phyloP scores from a whole-genome alignment of 177 flowering plant genomes.

The Vitis hybrid region DNA sequence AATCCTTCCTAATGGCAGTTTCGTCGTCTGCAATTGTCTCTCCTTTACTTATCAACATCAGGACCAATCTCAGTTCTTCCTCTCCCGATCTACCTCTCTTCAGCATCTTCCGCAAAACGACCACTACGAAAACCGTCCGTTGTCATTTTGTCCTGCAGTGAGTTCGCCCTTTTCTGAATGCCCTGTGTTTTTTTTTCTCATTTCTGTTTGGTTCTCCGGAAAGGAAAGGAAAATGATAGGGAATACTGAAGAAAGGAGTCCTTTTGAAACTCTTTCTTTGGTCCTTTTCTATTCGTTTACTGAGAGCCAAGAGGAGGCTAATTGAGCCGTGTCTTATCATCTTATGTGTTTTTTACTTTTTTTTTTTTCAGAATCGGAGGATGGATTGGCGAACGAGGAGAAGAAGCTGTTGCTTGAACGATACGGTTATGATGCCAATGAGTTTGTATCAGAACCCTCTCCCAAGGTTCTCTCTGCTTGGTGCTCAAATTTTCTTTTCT shows the following conservation, averaged over 20 bases:
- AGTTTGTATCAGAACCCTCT: conserved; percentile 38
- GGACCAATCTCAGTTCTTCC: conserved; percentile 14
- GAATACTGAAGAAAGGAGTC: too few species aligned
- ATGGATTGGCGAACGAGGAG: conserved; percentile 27
- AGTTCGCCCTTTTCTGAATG: conserved; percentile 3
- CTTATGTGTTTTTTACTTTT: background rate
- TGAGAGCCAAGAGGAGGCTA: background rate
- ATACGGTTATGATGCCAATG: conserved; percentile 69
- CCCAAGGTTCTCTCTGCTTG: conserved; percentile 40
- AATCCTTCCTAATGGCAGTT: conserved; percentile 27
- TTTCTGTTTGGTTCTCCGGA: background rate
- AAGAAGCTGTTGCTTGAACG: conserved; percentile 49
- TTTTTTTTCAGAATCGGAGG: conserved; percentile 33
- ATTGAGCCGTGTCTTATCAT: too few species aligned
- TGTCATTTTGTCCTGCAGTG: conserved; percentile 33
- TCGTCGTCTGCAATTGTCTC: conserved; percentile 28
- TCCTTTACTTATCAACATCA: conserved; percentile 23
- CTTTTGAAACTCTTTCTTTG: too few species aligned
- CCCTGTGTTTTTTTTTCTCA: background rate
- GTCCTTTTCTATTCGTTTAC: background rate
- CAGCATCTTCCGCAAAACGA: conserved; percentile 20
- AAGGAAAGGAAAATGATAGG: too few species aligned
- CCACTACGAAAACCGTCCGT: conserved; percentile 11
- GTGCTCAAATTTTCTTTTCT: background rate
- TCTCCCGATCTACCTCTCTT: conserved; percentile 19